Conservation (phyloP, 23 red algal genomes). For the Gracilariopsis chorda region DNA sequence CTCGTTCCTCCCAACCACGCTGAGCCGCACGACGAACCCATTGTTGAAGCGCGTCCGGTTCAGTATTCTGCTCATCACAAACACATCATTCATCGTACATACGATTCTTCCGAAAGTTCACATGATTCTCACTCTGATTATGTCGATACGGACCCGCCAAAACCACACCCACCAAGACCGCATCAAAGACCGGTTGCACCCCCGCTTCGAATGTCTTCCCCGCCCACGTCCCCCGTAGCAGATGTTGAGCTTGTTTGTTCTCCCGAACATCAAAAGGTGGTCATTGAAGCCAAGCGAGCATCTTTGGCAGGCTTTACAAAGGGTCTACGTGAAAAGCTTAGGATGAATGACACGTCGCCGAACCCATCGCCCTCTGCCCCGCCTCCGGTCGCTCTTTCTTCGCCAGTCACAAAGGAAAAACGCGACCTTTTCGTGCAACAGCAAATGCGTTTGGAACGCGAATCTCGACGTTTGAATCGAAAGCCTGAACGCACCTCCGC, state of each 20-base stretch:
- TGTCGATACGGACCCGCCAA: neutral
- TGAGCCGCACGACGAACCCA: neutral
- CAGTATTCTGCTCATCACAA: conserved; percentile 38
- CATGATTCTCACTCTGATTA: neutral
- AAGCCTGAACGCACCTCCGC: conserved; percentile 3
- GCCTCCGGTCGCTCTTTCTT: neutral
- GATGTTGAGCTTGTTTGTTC: neutral
- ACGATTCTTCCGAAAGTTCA: conserved; percentile 18
- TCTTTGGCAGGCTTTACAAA: neutral
- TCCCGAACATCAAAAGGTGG: neutral
- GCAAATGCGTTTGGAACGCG: conserved; percentile 21
- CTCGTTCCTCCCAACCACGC: neutral
- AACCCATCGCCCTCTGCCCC: neutral
- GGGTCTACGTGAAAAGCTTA: conserved; percentile 9
- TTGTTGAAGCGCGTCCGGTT: neutral
- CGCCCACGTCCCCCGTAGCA: neutral
- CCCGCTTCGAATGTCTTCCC: neutral
- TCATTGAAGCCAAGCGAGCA: neutral
- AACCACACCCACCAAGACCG: neutral
- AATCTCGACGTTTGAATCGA: conserved; percentile 36
- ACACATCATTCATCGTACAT: conserved; percentile 41
- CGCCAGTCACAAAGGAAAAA: neutral
- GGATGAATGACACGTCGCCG: neutral
- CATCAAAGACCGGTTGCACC: neutral
- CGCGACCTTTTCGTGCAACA: conserved; percentile 7